Evolutionary conservation across 257 asterid species (phyloP).

Genomic region (Galeopsis tetrahit): DNA sequence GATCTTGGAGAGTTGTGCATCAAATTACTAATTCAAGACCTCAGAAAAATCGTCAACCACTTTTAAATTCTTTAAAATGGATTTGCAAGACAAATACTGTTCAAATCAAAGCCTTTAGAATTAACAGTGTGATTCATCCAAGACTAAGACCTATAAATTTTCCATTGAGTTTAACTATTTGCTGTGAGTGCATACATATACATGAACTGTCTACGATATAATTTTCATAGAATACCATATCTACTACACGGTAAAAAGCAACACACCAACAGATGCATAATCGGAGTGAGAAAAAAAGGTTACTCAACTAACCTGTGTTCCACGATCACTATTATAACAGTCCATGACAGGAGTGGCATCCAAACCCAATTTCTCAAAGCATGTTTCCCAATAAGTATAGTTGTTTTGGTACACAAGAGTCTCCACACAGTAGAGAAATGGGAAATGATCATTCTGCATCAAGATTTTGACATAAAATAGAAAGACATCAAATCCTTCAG

Average conservation of each 20-base stretch:
- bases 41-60: background rate
- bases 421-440: slow-evolving; percentile 86
- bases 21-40: background rate
- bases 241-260: background rate
- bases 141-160: slow-evolving; percentile 8
- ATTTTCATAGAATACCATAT: slow-evolving; percentile 18
- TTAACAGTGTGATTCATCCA: background rate
- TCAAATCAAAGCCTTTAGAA: background rate
- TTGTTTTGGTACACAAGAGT: slow-evolving; percentile 62
- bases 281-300: slow-evolving; percentile 12
- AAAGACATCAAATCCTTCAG: slow-evolving; percentile 3
- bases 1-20: background rate
- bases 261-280: background rate
- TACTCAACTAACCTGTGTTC: slow-evolving; percentile 63
- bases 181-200: background rate
- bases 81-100: background rate
- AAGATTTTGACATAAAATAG: slow-evolving; percentile 21
- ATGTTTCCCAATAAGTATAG: slow-evolving; percentile 78
- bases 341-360: slow-evolving; percentile 61
- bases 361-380: slow-evolving; percentile 74
- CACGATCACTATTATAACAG: slow-evolving; percentile 63
- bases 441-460: slow-evolving; percentile 81
- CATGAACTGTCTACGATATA: background rate
- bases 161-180: background rate
- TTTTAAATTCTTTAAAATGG: background rate